A percentile compares a stretch with the other conserved stretches of the same genome.
phyloP scores from a whole-genome alignment of 768 basidiomycete species.

The Cystofilobasidium macerans region DNA sequence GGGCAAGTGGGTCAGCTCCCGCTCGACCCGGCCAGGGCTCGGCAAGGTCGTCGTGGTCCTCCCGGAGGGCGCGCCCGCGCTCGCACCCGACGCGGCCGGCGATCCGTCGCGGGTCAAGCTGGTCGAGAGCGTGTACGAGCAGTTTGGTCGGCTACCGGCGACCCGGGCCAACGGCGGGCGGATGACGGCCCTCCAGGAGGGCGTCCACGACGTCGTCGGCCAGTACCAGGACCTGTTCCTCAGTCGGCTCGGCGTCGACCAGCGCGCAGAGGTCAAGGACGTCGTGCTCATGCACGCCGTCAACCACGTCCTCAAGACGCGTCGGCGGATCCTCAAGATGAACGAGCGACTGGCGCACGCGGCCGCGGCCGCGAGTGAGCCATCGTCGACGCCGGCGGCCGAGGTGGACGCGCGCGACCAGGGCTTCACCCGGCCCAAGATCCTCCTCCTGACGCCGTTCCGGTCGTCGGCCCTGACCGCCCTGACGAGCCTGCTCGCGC shows the following conservation, averaged over 20 bases:
- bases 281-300: slow-evolving; percentile 65
- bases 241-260: slow-evolving; percentile 54
- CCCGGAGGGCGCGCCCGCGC: slow-evolving; percentile 42
- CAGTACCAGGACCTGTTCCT: slow-evolving; percentile 68
- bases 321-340: slow-evolving; percentile 78
- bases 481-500: slow-evolving; percentile 57
- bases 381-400: not conserved
- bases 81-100: slow-evolving; percentile 31
- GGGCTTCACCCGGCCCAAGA: slow-evolving; percentile 91
- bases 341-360: slow-evolving; percentile 79
- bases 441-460: slow-evolving; percentile 85
- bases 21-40: slow-evolving; percentile 49
- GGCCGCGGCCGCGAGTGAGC: slow-evolving; percentile 44
- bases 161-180: not conserved
- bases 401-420: slow-evolving; percentile 57
- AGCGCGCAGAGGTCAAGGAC: slow-evolving; percentile 55
- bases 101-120: slow-evolving; percentile 34
- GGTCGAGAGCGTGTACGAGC: slow-evolving; percentile 42
- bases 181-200: slow-evolving; percentile 19
- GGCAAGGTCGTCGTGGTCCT: slow-evolving; percentile 46
- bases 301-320: slow-evolving; percentile 85
- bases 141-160: slow-evolving; percentile 41
- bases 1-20: slow-evolving; percentile 49
- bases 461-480: slow-evolving; percentile 76
- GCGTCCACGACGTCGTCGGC: slow-evolving; percentile 46